phyloP scores from a whole-genome alignment of 345 rosid species.

The Eucalyptus albens region DNA sequence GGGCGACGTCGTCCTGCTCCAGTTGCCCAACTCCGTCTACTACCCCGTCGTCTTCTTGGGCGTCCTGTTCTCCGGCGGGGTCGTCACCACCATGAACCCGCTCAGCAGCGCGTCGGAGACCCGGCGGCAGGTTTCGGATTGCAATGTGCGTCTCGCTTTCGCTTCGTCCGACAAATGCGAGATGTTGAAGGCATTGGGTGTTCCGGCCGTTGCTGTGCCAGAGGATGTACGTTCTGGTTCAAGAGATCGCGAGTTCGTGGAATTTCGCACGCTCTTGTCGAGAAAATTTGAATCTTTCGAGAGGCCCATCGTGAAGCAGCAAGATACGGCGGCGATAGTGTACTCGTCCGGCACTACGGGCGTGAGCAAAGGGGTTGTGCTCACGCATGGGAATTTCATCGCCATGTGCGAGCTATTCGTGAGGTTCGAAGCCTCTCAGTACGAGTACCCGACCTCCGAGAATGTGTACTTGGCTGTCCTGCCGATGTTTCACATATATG shows the following conservation, averaged over 20 bases:
- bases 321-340: slow-evolving; percentile 68
- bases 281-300: slow-evolving; percentile 2
- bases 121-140: slow-evolving; percentile 25
- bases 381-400: slow-evolving; percentile 64
- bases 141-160: slow-evolving; percentile 34
- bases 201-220: slow-evolving; percentile 32
- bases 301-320: slow-evolving; percentile 44
- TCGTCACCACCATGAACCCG: slow-evolving; percentile 64
- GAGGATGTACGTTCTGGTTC: neutral
- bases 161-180: slow-evolving; percentile 14
- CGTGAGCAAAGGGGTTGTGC: slow-evolving; percentile 60
- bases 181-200: slow-evolving; percentile 17
- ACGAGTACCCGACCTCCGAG: slow-evolving; percentile 22
- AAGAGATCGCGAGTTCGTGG: neutral
- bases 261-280: slow-evolving; percentile 22
- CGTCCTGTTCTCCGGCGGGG: slow-evolving; percentile 43
- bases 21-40: slow-evolving; percentile 61
- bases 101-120: slow-evolving; percentile 35
- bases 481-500: slow-evolving; percentile 81
- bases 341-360: slow-evolving; percentile 88
- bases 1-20: slow-evolving; percentile 60
- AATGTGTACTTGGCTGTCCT: slow-evolving; percentile 56
- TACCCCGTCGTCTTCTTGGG: slow-evolving; percentile 54
- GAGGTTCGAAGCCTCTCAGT: slow-evolving; percentile 68
- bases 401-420: slow-evolving; percentile 66